A percentile compares a stretch with the other conserved stretches of the same genome.
These are phyloP conservation scores for Conticribra weissflogii DNA, from an alignment of 108 stramenopile species.

Conservation along the genomic window DNA sequence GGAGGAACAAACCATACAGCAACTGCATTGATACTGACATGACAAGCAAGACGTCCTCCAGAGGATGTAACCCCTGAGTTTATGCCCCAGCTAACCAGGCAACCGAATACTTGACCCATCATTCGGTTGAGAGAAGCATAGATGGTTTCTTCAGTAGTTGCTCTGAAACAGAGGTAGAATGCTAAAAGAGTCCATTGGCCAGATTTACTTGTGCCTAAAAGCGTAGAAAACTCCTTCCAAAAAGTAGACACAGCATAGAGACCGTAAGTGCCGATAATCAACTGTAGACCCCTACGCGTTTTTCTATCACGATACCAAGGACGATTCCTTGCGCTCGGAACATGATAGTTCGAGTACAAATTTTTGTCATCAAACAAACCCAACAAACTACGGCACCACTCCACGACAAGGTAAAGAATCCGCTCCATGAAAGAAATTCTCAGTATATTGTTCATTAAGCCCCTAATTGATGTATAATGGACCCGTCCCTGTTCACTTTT, in stretches of 20 bases:
- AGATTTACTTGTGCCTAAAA: background rate
- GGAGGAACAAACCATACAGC: background rate
- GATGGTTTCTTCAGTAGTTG: background rate
- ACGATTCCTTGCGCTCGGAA: too few species aligned
- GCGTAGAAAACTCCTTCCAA: background rate
- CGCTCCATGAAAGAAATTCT: too few species aligned
- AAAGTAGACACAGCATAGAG: background rate
- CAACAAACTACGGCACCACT: too few species aligned
- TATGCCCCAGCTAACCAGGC: background rate
- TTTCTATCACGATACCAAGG: too few species aligned
- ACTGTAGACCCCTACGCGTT: too few species aligned
- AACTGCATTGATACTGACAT: background rate
- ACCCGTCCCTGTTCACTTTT: too few species aligned
- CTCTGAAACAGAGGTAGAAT: background rate
- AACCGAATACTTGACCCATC: background rate
- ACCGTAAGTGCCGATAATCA: too few species aligned
- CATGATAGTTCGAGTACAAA: too few species aligned
- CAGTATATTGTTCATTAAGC: too few species aligned
- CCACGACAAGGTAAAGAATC: too few species aligned
- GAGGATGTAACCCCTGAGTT: background rate
- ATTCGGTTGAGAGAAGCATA: background rate
- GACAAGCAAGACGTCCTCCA: background rate
- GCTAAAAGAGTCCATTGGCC: background rate
- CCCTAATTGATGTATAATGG: too few species aligned
- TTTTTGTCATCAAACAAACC: too few species aligned